phyloP scores from a whole-genome alignment of 1,284 basidiomycete genomes.

The Phaffia rhodozyma region DNA sequence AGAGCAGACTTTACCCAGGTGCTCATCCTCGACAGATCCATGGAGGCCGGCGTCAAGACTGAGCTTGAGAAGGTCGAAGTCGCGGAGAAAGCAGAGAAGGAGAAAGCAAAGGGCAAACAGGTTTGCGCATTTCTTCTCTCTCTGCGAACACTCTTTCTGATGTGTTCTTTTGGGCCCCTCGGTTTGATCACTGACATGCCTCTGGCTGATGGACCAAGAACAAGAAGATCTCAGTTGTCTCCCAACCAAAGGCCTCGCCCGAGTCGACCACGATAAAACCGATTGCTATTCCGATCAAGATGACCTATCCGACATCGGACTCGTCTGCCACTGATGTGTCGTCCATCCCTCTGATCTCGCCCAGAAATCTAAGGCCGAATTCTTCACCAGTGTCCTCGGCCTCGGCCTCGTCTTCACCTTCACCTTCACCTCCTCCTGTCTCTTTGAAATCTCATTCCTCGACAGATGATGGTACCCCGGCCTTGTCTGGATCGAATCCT shows the following conservation, averaged over 20 bases:
- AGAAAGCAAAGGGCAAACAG: background rate
- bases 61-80: constrained; percentile 1
- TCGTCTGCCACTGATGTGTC: background rate
- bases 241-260: background rate
- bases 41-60: background rate
- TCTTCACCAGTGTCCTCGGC: background rate
- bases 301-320: constrained; percentile 5
- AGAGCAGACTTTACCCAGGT: constrained; percentile 13
- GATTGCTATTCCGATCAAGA: constrained; percentile 11
- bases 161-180: background rate
- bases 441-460: background rate
- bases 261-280: background rate
- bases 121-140: background rate
- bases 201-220: too few species aligned
- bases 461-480: background rate
- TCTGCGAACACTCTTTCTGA: background rate
- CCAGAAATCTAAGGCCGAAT: background rate
- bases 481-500: background rate
- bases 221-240: background rate
- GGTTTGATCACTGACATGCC: too few species aligned
- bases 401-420: background rate
- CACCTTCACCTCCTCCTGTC: background rate
- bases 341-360: background rate
- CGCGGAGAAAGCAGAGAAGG: constrained; percentile 7
- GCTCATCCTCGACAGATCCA: constrained; percentile 7